Conservation (phyloP, 495 filamentous ascomycete species). For the Articulospora tetracladia region DNA sequence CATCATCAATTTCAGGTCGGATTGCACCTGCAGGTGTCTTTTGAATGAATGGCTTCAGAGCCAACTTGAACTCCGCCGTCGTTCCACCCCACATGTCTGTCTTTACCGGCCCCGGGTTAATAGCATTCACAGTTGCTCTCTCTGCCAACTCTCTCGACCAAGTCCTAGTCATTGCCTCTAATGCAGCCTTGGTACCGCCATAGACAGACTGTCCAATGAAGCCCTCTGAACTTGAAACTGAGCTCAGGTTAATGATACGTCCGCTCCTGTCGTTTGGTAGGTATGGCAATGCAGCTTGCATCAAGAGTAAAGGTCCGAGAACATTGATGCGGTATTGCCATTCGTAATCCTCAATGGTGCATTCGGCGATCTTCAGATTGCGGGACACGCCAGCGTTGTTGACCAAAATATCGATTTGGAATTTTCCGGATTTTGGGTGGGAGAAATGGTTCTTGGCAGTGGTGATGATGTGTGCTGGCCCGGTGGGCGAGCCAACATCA, state of each 20-base stretch:
- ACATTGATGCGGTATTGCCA: conserved; percentile 80
- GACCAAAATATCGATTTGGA: conserved; percentile 81
- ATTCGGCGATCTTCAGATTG: conserved; percentile 56
- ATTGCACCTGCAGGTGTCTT: conserved; percentile 60
- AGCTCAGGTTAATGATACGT: conserved; percentile 76
- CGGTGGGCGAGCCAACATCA: conserved; percentile 38
- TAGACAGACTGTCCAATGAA: conserved; percentile 74
- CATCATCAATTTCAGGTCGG: conserved; percentile 51
- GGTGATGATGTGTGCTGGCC: conserved; percentile 33
- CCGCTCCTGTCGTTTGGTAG: conserved; percentile 72
- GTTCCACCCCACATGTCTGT: conserved; percentile 61
- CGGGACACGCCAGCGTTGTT: conserved; percentile 79
- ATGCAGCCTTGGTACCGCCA: conserved; percentile 82
- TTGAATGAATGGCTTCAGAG: conserved; percentile 52
- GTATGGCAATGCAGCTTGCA: conserved; percentile 64
- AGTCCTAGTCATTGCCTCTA: conserved; percentile 90
- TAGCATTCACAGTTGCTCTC: conserved; percentile 74
- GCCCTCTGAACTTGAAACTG: conserved; percentile 64
- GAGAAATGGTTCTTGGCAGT: conserved; percentile 28
- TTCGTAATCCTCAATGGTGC: conserved; percentile 59
- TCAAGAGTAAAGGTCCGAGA: conserved; percentile 75
- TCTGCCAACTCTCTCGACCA: conserved; percentile 82
- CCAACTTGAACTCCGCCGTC: conserved; percentile 34
- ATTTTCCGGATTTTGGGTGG: conserved; percentile 24
- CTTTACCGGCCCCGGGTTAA: conserved; percentile 85